phyloP scores from a whole-genome alignment of 345 rosid species.

The Arabis hirsuta region DNA sequence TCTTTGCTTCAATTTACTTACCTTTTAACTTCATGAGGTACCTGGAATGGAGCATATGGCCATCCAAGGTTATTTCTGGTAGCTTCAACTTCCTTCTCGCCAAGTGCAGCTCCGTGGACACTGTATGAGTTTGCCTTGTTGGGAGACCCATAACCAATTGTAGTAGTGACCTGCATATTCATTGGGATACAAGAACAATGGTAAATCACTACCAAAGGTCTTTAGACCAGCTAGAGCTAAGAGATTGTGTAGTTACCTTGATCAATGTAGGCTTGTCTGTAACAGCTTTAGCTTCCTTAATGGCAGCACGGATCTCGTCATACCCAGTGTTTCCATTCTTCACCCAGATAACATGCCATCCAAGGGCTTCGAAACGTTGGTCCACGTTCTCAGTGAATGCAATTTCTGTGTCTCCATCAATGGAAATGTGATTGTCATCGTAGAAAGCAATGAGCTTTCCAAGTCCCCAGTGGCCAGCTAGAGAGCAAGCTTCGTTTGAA shows the following conservation, averaged over 20 bases:
- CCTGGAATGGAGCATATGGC: constrained; percentile 93
- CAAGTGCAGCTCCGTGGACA: constrained; percentile 97
- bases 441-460: constrained; percentile 98
- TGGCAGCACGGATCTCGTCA: constrained; percentile 98
- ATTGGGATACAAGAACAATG: constrained; percentile 18
- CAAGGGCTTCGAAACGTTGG: constrained; percentile 90
- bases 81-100: constrained; percentile 99
- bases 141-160: constrained; percentile 98
- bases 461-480: constrained; percentile 99
- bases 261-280: constrained; percentile 92
- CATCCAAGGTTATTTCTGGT: constrained; percentile 97
- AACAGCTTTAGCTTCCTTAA: constrained; percentile 96
- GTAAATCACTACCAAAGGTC: constrained; percentile 16
- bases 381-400: constrained; percentile 95
- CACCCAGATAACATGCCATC: constrained; percentile 99
- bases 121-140: constrained; percentile 95
- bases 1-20: constrained; percentile 39
- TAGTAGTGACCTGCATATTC: constrained; percentile 71
- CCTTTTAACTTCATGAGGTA: constrained; percentile 93
- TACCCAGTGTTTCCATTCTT: constrained; percentile 99
- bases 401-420: constrained; percentile 96
- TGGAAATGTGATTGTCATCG: constrained; percentile 99
- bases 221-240: not conserved
- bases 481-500: constrained; percentile 88
- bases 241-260: constrained; percentile 53